Percentiles rank a stretch among this genome's conserved stretches.
Conservation (phyloP, 2,329 filamentous ascomycete species). For the Myriosclerotinia curreyana region DNA sequence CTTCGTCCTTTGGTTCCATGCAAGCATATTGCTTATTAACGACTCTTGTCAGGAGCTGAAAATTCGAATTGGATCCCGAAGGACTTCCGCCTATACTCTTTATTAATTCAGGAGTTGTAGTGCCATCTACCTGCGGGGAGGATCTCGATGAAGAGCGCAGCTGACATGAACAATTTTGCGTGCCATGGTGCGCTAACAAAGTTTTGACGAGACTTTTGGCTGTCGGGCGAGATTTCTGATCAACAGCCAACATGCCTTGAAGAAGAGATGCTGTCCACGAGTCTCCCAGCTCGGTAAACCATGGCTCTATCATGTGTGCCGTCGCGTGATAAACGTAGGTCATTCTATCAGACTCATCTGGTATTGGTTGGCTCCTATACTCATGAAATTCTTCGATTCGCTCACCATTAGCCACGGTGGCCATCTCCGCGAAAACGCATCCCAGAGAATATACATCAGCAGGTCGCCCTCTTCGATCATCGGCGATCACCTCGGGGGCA, state of each 20-base stretch:
- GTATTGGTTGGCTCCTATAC: conserved; percentile 25
- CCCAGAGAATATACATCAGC: conserved; percentile 28
- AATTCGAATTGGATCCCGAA: neutral
- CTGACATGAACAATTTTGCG: conserved; percentile 1
- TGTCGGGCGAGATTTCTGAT: conserved; percentile 24
- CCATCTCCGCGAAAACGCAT: conserved; percentile 28
- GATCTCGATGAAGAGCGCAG: neutral
- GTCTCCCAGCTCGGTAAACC: conserved; percentile 24
- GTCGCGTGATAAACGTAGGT: conserved; percentile 28
- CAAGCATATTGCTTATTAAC: neutral
- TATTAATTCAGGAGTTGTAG: too few species aligned
- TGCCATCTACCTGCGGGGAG: neutral
- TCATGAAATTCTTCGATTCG: conserved; percentile 28
- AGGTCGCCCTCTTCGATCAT: conserved; percentile 23
- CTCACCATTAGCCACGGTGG: conserved; percentile 23
- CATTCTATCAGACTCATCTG: conserved; percentile 23
- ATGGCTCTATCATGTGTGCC: conserved; percentile 24
- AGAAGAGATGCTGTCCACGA: conserved; percentile 19
- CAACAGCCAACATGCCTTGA: conserved; percentile 18
- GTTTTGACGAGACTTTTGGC: conserved; percentile 15
- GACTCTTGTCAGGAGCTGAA: neutral
- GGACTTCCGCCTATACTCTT: neutral
- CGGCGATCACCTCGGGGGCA: conserved; percentile 26
- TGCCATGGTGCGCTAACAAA: neutral
- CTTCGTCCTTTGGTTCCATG: neutral